phyloP scores from a whole-genome alignment of 345 rosid genomes.

The Mercurialis annua region DNA sequence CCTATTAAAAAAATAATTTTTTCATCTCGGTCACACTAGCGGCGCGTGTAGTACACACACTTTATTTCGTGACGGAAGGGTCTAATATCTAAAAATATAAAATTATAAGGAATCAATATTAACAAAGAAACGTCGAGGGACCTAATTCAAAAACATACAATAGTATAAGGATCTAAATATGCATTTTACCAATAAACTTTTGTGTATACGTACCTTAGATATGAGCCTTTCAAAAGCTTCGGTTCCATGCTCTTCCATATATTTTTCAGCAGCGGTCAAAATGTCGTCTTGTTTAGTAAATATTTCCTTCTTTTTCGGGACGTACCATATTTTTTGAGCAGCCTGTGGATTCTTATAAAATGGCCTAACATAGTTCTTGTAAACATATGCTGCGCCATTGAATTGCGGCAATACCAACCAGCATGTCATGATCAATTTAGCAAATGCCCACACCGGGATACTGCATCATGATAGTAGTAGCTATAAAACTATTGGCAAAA shows the following conservation, averaged over 20 bases:
- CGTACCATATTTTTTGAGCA: conserved; percentile 25
- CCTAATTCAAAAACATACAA: too few relatives aligned
- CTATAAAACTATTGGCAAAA: too few relatives aligned
- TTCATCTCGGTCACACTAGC: too few relatives aligned
- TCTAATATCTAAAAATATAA: too few relatives aligned
- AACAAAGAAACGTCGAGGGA: too few relatives aligned
- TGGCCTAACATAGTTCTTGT: conserved; percentile 25
- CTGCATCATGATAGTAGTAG: conserved; percentile 6
- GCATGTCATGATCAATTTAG: conserved; percentile 23
- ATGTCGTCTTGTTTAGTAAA: conserved; percentile 28
- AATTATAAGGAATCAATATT: too few relatives aligned
- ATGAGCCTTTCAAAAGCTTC: conserved; percentile 53
- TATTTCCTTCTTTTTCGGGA: conserved; percentile 20
- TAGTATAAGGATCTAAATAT: too few relatives aligned
- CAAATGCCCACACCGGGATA: conserved; percentile 23
- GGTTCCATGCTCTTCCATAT: conserved; percentile 55
- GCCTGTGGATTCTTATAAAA: conserved; percentile 25
- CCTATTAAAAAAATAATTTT: too few relatives aligned
- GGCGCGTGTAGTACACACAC: too few relatives aligned
- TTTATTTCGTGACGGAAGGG: too few relatives aligned
- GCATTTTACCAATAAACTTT: too few relatives aligned
- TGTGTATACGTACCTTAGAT: conserved; percentile 30
- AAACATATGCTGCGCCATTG: conserved; percentile 32
- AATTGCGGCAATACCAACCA: conserved; percentile 34
- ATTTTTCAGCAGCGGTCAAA: conserved; percentile 29